These are phyloP conservation scores for Trichothecium roseum DNA, from an alignment of 2,329 filamentous ascomycete genomes.

Conservation along the genomic window DNA sequence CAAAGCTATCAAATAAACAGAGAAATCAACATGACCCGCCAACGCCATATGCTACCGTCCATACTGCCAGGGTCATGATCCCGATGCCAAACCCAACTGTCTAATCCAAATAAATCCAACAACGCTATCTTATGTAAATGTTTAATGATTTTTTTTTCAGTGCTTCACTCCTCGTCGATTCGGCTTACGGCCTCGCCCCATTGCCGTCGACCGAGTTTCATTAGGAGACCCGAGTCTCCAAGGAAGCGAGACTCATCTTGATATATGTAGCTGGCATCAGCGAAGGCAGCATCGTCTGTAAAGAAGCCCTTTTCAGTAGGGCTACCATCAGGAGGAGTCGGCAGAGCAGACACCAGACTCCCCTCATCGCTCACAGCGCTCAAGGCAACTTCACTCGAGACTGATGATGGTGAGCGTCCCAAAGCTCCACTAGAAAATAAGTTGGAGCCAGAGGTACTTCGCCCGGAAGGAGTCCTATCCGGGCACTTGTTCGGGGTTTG, in stretches of 20 bases:
- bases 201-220: conserved; percentile 23
- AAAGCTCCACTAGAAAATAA: conserved; percentile 4
- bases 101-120: conserved; percentile 4
- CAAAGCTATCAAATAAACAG: conserved; percentile 1
- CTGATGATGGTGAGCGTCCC: conserved; percentile 17
- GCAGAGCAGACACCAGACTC: conserved; percentile 22
- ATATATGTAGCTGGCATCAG: conserved; percentile 19
- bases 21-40: background rate
- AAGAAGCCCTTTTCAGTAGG: conserved; percentile 12
- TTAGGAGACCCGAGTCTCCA: conserved; percentile 21
- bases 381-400: conserved; percentile 24
- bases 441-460: conserved; percentile 5
- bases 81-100: no score
- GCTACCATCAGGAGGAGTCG: conserved; percentile 25
- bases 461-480: conserved; percentile 12
- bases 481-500: conserved; percentile 1
- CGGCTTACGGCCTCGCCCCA: conserved; percentile 21
- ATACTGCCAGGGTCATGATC: conserved; percentile 3
- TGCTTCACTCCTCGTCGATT: conserved; percentile 23
- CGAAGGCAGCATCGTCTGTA: background rate
- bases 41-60: background rate
- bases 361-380: conserved; percentile 25
- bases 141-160: no score
- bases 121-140: no score
- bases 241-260: conserved; percentile 15